Conservation (phyloP, 768 basidiomycete genomes). For the Mycena polygramma region DNA sequence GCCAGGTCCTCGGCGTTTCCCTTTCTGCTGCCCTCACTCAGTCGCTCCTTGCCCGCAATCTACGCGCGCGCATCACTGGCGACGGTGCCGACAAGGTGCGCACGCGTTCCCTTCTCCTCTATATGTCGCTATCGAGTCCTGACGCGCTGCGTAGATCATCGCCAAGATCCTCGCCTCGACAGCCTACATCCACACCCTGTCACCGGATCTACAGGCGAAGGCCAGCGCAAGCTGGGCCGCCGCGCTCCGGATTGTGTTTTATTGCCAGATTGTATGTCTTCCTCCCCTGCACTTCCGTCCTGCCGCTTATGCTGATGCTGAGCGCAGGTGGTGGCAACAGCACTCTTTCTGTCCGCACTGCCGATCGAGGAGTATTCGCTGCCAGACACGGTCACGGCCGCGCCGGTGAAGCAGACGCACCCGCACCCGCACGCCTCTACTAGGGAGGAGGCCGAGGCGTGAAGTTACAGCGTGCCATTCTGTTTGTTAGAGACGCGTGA, state of each 20-base stretch:
- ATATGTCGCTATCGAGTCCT: background rate
- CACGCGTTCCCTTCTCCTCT: background rate
- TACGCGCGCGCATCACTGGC: conserved; percentile 69
- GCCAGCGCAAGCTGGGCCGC: conserved; percentile 66
- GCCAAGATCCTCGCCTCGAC: conserved; percentile 62
- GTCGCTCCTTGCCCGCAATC: conserved; percentile 63
- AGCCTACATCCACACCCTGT: conserved; percentile 61
- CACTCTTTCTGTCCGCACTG: conserved; percentile 27
- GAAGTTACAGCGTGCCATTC: too few species aligned
- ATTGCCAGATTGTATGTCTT: conserved; percentile 60
- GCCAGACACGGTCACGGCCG: conserved; percentile 29
- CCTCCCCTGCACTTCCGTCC: conserved; percentile 44
- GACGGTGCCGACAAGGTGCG: conserved; percentile 63
- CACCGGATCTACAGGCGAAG: conserved; percentile 52
- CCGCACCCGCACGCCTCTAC: too few species aligned
- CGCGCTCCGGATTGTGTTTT: conserved; percentile 68
- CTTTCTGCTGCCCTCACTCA: conserved; percentile 75
- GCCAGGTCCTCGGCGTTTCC: conserved; percentile 83
- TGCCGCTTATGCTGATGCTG: background rate
- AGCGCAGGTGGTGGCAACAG: conserved; percentile 22
- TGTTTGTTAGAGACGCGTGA: too few species aligned
- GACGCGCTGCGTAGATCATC: conserved; percentile 53
- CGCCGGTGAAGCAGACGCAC: conserved; percentile 5
- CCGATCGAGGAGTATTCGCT: conserved; percentile 32
- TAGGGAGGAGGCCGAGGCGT: too few species aligned